phyloP scores from a whole-genome alignment of 306 rosid species.

The Inga oerstediana region DNA sequence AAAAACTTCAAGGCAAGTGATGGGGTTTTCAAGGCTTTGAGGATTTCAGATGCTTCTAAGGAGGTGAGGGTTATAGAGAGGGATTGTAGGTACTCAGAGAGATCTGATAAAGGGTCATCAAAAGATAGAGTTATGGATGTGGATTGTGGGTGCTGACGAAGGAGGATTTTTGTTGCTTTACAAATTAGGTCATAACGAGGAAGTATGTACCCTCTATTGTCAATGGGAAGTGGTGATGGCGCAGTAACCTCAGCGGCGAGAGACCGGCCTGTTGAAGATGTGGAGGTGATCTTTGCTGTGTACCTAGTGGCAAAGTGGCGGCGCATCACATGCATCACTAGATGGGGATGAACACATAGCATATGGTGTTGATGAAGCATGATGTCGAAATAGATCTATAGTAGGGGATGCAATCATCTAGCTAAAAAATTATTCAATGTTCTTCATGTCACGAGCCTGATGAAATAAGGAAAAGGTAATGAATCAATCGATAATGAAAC shows the following conservation, averaged over 20 bases:
- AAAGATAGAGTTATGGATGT: conserved; percentile 8
- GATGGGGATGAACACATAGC: neutral
- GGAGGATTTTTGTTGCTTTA: conserved; percentile 76
- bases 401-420: neutral
- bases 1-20: conserved; percentile 73
- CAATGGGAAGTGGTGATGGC: conserved; percentile 60
- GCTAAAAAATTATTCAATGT: neutral
- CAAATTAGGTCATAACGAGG: conserved; percentile 87
- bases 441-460: neutral
- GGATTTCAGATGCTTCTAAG: conserved; percentile 83
- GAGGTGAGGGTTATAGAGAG: conserved; percentile 70
- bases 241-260: conserved; percentile 73
- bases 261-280: conserved; percentile 71
- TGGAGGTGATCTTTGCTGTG: conserved; percentile 79
- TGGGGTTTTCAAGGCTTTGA: conserved; percentile 66
- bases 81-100: conserved; percentile 58
- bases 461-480: neutral
- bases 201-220: conserved; percentile 69
- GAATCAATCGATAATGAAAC: neutral
- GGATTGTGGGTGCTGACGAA: conserved; percentile 36
- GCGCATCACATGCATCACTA: neutral
- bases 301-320: conserved; percentile 77
- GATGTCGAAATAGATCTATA: neutral
- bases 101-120: conserved; percentile 75
- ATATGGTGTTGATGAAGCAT: conserved; percentile 40